phyloP scores from a whole-genome alignment of 306 rosid genomes.

The Carpinus viminea region DNA sequence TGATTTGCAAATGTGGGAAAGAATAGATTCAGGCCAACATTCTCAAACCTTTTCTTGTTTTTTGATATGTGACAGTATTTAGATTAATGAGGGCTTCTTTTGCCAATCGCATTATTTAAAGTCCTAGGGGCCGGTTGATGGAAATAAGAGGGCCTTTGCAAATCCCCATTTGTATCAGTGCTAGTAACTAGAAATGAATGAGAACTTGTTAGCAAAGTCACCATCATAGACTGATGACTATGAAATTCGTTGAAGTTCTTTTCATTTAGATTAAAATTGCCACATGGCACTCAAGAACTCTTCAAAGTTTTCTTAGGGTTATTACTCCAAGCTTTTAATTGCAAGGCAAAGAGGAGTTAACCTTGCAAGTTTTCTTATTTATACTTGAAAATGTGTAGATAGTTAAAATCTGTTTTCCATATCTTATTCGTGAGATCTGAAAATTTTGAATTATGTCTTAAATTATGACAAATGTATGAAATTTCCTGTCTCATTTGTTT shows the following conservation, averaged over 20 bases:
- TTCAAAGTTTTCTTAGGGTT: not conserved
- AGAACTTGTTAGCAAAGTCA: not conserved
- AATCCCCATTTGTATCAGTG: not conserved
- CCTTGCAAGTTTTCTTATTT: not conserved
- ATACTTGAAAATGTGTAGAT: not conserved
- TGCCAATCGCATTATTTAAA: not conserved
- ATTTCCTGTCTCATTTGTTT: too few species aligned
- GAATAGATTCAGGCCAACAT: too few species aligned
- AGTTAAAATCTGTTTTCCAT: not conserved
- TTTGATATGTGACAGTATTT: too few species aligned
- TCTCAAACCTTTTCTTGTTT: too few species aligned
- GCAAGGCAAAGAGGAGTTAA: not conserved
- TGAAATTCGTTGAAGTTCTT: not conserved
- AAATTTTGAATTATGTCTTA: not conserved
- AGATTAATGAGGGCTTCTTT: not conserved
- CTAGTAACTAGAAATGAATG: not conserved
- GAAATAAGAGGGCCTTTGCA: not conserved
- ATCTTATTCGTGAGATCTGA: not conserved
- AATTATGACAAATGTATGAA: not conserved
- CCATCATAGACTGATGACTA: not conserved
- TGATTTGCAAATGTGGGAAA: not conserved
- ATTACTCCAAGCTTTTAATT: not conserved
- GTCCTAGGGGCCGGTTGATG: not conserved
- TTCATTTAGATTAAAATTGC: not conserved
- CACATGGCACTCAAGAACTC: not conserved